phyloP scores from a whole-genome alignment of 2,329 filamentous ascomycete genomes.

The Apiospora marii region DNA sequence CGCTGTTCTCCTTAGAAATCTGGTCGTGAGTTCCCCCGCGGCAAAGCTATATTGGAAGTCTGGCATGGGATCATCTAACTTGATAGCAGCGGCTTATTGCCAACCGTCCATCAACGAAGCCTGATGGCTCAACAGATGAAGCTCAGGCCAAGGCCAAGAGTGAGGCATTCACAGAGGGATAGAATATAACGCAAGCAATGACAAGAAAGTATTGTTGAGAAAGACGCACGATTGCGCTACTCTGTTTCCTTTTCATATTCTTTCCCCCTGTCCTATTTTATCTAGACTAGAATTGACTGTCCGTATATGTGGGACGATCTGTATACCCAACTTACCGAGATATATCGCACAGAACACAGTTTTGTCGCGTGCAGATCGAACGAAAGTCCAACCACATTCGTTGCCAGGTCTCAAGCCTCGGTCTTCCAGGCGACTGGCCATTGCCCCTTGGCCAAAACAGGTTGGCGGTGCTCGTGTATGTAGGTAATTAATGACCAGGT shows the following conservation, averaged over 20 bases:
- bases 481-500: neutral
- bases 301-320: neutral
- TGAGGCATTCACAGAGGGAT: slow-evolving; percentile 38
- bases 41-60: slow-evolving; percentile 37
- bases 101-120: slow-evolving; percentile 52
- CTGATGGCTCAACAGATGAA: slow-evolving; percentile 44
- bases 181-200: neutral
- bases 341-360: neutral
- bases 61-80: slow-evolving; percentile 2
- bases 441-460: neutral
- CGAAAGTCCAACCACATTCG: neutral
- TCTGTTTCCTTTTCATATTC: neutral
- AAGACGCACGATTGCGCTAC: neutral
- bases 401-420: neutral
- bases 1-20: slow-evolving; percentile 85
- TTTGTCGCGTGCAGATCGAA: neutral
- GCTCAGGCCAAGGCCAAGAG: slow-evolving; percentile 41
- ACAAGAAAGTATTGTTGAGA: neutral
- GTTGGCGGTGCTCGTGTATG: neutral
- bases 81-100: slow-evolving; percentile 56
- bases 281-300: slow-evolving; percentile 6
- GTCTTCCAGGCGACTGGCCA: neutral
- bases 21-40: slow-evolving; percentile 72
- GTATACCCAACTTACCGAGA: neutral
- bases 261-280: neutral